Base-by-base conservation (phyloP, 2,329 filamentous ascomycete species). In the Penicillium italicum region DNA sequence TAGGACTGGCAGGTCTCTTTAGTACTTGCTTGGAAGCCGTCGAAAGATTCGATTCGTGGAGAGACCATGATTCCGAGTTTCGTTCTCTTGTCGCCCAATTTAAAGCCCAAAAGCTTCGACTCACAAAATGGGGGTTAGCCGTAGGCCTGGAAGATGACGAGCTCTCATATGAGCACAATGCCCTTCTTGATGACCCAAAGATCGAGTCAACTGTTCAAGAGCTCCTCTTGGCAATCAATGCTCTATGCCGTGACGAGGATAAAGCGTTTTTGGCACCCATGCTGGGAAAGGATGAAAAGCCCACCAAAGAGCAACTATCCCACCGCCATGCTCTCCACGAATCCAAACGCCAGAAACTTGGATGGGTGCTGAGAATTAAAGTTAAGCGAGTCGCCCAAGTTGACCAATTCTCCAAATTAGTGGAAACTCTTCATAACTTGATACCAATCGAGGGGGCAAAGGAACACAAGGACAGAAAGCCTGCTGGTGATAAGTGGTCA, bases 1-100 rank as follows among this genome's bases (percentile, higher is more conserved):
- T 53, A 12, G 49, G 56, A 34, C 31, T 56, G 16, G 53, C 40
- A 4, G 53, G 53, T 16, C 49, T 59, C 7, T 59, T 56, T 41
- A 56, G 20, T 33, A 53, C 56, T 22, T 56, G 53, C 16, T 20
- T 53, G 16, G 56, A 59, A 0, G 38, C 48, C 5, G 40, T 55
- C 7, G 40, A 53, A 5, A 41, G 22, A 24, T 46, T 56, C 26
- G 53, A 50, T 9, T 53, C 53, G 7, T 56, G 41, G 31, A 53
- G 41, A 16, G 45, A 53, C 9, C 56, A 42, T 20, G 49, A 34
- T 5, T 46, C 9, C 10, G 56, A 59, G 14, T 53, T 50, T 9
- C 37, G 44, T 12, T 22, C 56, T 12, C 20, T 59, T 2, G n/a
- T 20, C 1, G 53, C 49, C 10, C 56, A 53, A 22, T 59, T 56